Percentiles rank a stretch among this genome's conserved stretches.
These are phyloP conservation scores for Silene uniflora DNA, from an alignment of 148 eudicot genomes.

Conservation along the genomic window DNA sequence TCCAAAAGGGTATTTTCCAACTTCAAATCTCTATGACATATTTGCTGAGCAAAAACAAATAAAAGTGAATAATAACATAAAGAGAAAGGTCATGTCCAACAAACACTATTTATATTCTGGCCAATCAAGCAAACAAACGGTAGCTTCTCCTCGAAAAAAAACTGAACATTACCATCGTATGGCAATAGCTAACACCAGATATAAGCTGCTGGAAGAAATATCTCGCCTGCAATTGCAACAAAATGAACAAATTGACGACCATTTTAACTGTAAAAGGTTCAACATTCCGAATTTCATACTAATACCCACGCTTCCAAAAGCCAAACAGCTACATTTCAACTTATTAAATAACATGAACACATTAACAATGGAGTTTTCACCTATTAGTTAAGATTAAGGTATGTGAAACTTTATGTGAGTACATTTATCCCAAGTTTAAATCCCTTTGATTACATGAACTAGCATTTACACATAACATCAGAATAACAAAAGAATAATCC, in stretches of 20 bases:
- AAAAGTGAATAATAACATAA: neutral
- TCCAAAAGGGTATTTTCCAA: conserved; percentile 75
- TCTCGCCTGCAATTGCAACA: conserved; percentile 48
- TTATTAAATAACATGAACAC: neutral
- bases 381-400: neutral
- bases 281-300: neutral
- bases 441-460: neutral
- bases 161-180: conserved; percentile 46
- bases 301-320: neutral
- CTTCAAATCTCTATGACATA: conserved; percentile 79
- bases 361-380: neutral
- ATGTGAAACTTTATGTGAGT: neutral
- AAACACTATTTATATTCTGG: conserved; percentile 1
- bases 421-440: neutral
- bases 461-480: neutral
- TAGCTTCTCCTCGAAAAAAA: neutral
- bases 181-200: conserved; percentile 79
- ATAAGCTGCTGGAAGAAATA: conserved; percentile 89
- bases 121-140: neutral
- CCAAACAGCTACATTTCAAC: neutral
- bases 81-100: neutral
- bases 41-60: conserved; percentile 48
- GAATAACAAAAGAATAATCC: neutral
- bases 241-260: neutral
- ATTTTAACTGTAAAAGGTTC: neutral